These are phyloP conservation scores for Triticum urartu DNA, from an alignment of 176 grass and related monocot genomes.

Conservation along the genomic window DNA sequence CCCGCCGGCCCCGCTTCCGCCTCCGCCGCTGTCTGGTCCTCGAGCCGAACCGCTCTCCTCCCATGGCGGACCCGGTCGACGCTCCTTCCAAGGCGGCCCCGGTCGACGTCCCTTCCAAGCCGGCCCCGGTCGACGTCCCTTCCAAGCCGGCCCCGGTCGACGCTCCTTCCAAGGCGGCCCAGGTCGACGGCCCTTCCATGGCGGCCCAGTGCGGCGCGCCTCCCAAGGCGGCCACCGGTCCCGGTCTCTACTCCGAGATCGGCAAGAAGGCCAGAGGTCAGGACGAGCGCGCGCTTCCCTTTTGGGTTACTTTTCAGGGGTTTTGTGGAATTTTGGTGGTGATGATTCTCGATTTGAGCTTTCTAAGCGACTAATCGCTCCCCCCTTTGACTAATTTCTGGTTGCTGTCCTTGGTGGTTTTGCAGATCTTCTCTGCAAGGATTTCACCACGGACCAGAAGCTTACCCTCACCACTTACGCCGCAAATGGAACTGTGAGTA, in stretches of 20 bases:
- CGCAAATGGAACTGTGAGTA: slow-evolving; percentile 60
- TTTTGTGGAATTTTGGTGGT: not conserved
- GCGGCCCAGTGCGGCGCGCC: not conserved
- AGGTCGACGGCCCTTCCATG: not conserved
- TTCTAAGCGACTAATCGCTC: not conserved
- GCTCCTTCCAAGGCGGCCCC: not conserved
- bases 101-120: not conserved
- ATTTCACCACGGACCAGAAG: slow-evolving; percentile 60
- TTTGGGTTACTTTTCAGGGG: not conserved
- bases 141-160: not conserved
- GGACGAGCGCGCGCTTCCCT: not conserved
- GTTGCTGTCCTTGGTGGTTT: not conserved
- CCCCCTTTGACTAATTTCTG: not conserved
- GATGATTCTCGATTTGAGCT: not conserved
- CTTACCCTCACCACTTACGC: slow-evolving; percentile 52
- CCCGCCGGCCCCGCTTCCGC: not conserved
- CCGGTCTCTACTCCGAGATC: slow-evolving; percentile 60
- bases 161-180: not conserved
- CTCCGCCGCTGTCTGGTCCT: not conserved
- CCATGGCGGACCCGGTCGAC: slow-evolving; percentile 39
- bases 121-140: not conserved
- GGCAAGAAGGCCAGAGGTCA: slow-evolving; percentile 57
- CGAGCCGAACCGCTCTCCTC: not conserved
- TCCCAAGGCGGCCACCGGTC: slow-evolving; percentile 45
- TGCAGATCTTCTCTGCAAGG: slow-evolving; percentile 65